Evolutionary conservation across 2,329 filamentous ascomycete genomes (phyloP).

Genomic region (Fusarium concolor): DNA sequence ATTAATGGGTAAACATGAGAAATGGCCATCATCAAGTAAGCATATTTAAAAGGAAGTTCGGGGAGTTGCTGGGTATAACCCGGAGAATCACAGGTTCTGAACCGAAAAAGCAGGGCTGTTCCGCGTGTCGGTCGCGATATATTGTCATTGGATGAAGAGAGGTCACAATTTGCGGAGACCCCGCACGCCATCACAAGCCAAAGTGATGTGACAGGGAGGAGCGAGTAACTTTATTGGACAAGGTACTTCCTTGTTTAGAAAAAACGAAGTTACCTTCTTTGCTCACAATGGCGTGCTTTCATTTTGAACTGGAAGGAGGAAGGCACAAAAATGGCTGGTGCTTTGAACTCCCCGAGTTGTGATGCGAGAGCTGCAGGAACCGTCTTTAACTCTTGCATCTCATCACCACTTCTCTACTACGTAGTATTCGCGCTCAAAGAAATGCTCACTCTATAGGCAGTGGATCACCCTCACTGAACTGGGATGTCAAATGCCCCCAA

Average conservation of each 20-base stretch:
- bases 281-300: constrained; percentile 39
- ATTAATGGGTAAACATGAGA: too few relatives aligned
- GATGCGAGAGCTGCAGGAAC: too few relatives aligned
- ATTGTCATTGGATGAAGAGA: constrained; percentile 18
- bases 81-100: constrained; percentile 8
- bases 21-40: too few relatives aligned
- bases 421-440: too few relatives aligned
- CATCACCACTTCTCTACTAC: background rate
- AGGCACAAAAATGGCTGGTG: background rate
- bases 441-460: too few relatives aligned
- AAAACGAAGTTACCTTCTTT: constrained; percentile 5
- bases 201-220: constrained; percentile 38
- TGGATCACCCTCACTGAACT: background rate
- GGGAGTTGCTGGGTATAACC: constrained; percentile 33
- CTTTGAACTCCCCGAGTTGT: background rate
- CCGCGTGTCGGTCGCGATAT: constrained; percentile 34
- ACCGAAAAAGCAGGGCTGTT: constrained; percentile 6
- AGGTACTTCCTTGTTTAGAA: constrained; percentile 2
- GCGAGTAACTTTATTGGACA: constrained; percentile 39
- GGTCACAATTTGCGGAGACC: constrained; percentile 33
- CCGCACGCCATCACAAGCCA: constrained; percentile 43
- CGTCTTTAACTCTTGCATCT: background rate
- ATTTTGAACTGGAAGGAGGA: background rate
- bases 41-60: background rate
- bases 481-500: background rate